Conservation (phyloP, 257 asterid genomes). For the Leptodermis oblonga region DNA sequence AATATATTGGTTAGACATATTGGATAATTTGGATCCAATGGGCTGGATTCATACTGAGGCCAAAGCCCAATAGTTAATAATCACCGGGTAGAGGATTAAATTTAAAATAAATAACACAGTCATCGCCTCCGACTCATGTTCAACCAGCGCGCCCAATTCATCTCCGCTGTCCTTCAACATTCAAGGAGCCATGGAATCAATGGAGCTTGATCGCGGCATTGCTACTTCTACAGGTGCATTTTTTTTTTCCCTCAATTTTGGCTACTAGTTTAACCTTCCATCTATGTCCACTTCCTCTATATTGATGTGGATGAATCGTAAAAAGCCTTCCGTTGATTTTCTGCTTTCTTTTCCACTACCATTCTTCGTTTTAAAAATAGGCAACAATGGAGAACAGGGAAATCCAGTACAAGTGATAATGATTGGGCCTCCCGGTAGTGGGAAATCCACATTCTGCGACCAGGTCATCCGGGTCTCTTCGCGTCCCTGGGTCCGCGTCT, state of each 20-base stretch:
- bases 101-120: no score
- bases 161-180: neutral
- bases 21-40: no score
- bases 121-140: no score
- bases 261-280: neutral
- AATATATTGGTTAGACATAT: no score
- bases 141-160: neutral
- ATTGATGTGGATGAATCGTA: neutral
- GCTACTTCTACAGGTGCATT: constrained; percentile 32
- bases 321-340: neutral
- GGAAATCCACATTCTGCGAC: constrained; percentile 87
- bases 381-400: constrained; percentile 30
- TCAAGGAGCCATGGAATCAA: constrained; percentile 32
- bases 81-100: no score
- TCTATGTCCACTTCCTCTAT: neutral
- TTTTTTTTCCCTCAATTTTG: neutral
- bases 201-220: constrained; percentile 52
- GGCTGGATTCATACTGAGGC: no score
- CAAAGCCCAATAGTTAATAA: no score
- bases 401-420: constrained; percentile 45
- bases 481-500: constrained; percentile 80
- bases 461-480: constrained; percentile 46
- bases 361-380: neutral
- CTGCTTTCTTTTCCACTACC: neutral
- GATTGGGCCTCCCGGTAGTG: constrained; percentile 94